Conservation (phyloP, 1,284 basidiomycete species). For the Boletus subluridellus region DNA sequence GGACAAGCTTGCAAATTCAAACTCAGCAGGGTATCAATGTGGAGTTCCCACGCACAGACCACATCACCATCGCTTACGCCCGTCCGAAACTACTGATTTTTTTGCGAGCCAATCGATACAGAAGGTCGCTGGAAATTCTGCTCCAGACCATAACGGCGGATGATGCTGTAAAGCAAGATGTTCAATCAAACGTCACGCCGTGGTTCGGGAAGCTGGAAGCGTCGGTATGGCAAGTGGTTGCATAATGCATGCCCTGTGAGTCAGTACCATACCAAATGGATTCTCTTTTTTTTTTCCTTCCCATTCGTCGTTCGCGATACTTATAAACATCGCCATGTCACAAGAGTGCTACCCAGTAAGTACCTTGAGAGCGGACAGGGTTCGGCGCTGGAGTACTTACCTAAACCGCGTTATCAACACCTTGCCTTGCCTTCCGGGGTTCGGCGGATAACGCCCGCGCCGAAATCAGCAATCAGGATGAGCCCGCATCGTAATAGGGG, state of each 20-base stretch:
- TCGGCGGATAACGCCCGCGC: not conserved
- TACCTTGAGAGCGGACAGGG: not conserved
- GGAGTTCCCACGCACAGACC: constrained; percentile 50
- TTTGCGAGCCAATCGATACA: not conserved
- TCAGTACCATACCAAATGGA: not conserved
- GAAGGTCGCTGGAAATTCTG: not conserved
- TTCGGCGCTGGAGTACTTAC: not conserved
- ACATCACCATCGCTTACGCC: not conserved
- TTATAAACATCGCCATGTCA: not conserved
- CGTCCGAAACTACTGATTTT: not conserved
- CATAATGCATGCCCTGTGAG: not conserved
- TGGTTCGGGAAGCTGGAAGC: not conserved
- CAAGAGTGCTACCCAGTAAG: not conserved
- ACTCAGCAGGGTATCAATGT: constrained; percentile 38
- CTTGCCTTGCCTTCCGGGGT: not conserved
- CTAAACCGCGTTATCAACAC: not conserved
- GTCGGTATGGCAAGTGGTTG: not conserved
- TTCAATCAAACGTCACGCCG: not conserved
- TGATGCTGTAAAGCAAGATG: not conserved
- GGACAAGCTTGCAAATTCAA: constrained; percentile 39
- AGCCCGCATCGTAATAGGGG: not conserved
- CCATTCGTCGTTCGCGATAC: not conserved
- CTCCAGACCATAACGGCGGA: constrained; percentile 8
- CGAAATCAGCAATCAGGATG: not conserved
- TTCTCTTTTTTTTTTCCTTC: not conserved